These are phyloP conservation scores for Hymenoscyphus salicellus DNA, from an alignment of 2,329 filamentous ascomycete genomes.

Conservation along the genomic window DNA sequence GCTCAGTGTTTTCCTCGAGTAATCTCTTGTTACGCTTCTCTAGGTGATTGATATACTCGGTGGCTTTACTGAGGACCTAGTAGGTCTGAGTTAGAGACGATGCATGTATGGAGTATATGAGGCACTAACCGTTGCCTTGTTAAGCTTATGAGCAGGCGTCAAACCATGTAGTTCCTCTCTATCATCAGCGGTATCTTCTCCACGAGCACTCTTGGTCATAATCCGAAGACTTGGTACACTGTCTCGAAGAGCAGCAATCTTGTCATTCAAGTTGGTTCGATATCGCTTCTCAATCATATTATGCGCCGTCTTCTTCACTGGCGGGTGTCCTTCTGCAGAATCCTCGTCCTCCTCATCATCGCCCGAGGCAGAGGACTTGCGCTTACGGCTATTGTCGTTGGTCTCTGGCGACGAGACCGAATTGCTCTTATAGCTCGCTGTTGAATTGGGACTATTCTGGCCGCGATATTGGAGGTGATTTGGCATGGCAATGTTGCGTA, in stretches of 20 bases:
- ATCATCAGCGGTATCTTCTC: slow-evolving; percentile 68
- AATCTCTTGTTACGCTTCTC: slow-evolving; percentile 86
- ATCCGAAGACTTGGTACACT: slow-evolving; percentile 87
- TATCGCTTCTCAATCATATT: slow-evolving; percentile 99
- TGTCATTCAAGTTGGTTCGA: slow-evolving; percentile 93
- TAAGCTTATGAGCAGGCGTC: slow-evolving; percentile 86
- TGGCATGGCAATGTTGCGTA: slow-evolving; percentile 64
- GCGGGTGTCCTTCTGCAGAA: slow-evolving; percentile 54
- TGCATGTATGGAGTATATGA: not conserved
- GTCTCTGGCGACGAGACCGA: slow-evolving; percentile 59
- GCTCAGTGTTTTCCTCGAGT: slow-evolving; percentile 72
- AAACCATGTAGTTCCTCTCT: slow-evolving; percentile 78
- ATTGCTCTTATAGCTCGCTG: slow-evolving; percentile 46
- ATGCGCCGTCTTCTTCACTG: slow-evolving; percentile 86
- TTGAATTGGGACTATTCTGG: slow-evolving; percentile 55
- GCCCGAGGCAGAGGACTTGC: slow-evolving; percentile 65
- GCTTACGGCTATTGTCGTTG: slow-evolving; percentile 56
- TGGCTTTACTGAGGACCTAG: slow-evolving; percentile 78
- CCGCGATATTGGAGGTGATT: slow-evolving; percentile 53
- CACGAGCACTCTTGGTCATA: slow-evolving; percentile 69
- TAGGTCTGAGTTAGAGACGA: not conserved
- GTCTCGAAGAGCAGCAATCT: slow-evolving; percentile 87
- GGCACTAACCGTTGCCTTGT: slow-evolving; percentile 79
- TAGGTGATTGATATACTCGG: slow-evolving; percentile 90
- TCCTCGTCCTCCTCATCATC: slow-evolving; percentile 59